A percentile compares a stretch with the other conserved stretches of the same genome.
Evolutionary conservation across 306 rosid genomes (phyloP).

Genomic region (Dryas drummondii): DNA sequence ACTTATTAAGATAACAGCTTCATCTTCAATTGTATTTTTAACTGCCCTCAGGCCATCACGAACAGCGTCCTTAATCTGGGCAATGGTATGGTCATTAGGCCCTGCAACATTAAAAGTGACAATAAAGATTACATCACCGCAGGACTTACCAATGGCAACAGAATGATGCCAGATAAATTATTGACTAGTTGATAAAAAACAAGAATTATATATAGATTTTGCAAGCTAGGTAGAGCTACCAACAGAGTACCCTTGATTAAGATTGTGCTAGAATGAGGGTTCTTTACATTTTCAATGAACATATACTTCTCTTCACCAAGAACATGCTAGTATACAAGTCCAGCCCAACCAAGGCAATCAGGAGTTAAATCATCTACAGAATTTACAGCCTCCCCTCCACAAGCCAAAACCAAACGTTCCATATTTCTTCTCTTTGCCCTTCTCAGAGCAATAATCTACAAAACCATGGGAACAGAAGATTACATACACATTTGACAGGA

Average conservation of each 20-base stretch:
- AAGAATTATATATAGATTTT: slow-evolving; percentile 1
- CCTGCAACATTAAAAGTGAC: slow-evolving; percentile 49
- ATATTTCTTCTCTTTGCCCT: slow-evolving; percentile 99
- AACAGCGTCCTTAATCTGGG: slow-evolving; percentile 97
- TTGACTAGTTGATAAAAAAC: not conserved
- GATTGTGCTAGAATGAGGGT: slow-evolving; percentile 92
- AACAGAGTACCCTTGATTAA: slow-evolving; percentile 75
- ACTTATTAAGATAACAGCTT: slow-evolving; percentile 75
- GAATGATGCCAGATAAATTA: not conserved
- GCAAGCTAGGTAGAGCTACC: slow-evolving; percentile 7
- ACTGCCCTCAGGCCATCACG: slow-evolving; percentile 98
- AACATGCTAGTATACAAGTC: slow-evolving; percentile 88
- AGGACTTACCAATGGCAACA: slow-evolving; percentile 19
- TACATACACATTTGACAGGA: not conserved
- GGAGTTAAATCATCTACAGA: slow-evolving; percentile 89
- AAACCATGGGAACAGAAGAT: not conserved
- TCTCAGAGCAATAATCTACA: slow-evolving; percentile 85
- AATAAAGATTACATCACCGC: slow-evolving; percentile 24
- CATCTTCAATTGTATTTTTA: slow-evolving; percentile 95
- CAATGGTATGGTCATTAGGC: slow-evolving; percentile 96
- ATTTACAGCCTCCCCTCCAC: slow-evolving; percentile 97
- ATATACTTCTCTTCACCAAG: slow-evolving; percentile 98
- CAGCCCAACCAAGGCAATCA: slow-evolving; percentile 98
- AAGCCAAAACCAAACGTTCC: slow-evolving; percentile 96
- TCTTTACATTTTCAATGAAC: slow-evolving; percentile 86